Evolutionary conservation across 345 rosid genomes (phyloP).

Genomic region (Abelmoschus esculentus): DNA sequence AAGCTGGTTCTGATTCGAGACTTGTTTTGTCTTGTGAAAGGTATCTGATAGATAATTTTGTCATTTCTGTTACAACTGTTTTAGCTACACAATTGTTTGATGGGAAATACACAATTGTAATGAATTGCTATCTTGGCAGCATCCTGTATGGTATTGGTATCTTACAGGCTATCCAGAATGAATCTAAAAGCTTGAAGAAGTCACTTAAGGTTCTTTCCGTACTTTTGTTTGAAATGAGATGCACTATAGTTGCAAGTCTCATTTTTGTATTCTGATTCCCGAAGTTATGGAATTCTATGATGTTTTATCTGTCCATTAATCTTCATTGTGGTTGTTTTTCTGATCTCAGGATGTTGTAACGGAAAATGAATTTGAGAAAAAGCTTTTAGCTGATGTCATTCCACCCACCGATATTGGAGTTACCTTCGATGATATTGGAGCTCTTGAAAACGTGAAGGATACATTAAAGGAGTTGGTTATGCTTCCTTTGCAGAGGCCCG

Average conservation of each 20-base stretch:
- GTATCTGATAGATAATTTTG: conserved; percentile 30
- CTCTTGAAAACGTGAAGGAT: conserved; percentile 86
- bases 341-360: conserved; percentile 65
- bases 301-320: conserved; percentile 1
- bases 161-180: conserved; percentile 62
- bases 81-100: no score
- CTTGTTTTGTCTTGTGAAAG: conserved; percentile 65
- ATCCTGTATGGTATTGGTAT: conserved; percentile 56
- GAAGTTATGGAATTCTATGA: not conserved
- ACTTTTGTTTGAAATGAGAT: not conserved
- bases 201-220: conserved; percentile 58
- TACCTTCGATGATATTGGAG: conserved; percentile 86
- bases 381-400: conserved; percentile 70
- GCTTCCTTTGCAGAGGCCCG: conserved; percentile 85
- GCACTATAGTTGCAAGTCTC: not conserved
- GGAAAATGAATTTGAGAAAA: conserved; percentile 78
- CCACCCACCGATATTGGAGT: conserved; percentile 81
- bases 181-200: conserved; percentile 70
- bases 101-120: no score
- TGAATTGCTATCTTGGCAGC: conserved; percentile 41
- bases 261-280: not conserved
- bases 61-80: not conserved
- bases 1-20: conserved; percentile 43
- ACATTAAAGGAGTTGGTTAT: conserved; percentile 83
- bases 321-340: conserved; percentile 16